phyloP scores from a whole-genome alignment of 2,329 filamentous ascomycete genomes.

The Aspergillus floridensis region DNA sequence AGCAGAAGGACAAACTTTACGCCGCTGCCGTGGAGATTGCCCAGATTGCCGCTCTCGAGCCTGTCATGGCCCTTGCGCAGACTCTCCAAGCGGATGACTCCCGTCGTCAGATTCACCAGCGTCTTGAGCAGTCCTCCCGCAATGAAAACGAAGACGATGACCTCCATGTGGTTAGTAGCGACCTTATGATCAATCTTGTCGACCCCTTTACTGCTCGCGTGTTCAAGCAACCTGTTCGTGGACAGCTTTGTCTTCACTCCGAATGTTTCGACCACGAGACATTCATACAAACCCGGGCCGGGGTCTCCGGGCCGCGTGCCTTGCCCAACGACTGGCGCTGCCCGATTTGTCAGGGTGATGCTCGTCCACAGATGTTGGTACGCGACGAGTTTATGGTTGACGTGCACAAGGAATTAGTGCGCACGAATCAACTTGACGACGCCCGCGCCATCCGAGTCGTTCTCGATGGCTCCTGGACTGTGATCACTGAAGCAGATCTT shows the following conservation, averaged over 20 bases:
- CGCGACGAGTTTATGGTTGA: slow-evolving; percentile 71
- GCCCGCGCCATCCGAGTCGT: slow-evolving; percentile 63
- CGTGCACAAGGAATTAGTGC: slow-evolving; percentile 58
- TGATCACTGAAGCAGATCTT: slow-evolving; percentile 41
- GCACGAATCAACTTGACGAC: slow-evolving; percentile 48
- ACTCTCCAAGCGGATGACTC: slow-evolving; percentile 51
- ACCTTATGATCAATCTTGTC: slow-evolving; percentile 61
- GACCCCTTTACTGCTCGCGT: slow-evolving; percentile 66
- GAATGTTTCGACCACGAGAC: slow-evolving; percentile 89
- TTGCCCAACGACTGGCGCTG: slow-evolving; percentile 69
- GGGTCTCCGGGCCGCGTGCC: slow-evolving; percentile 44
- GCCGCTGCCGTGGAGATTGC: slow-evolving; percentile 70
- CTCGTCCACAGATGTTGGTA: slow-evolving; percentile 67
- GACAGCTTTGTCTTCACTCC: slow-evolving; percentile 67
- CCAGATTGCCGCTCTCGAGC: slow-evolving; percentile 48
- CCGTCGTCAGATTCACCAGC: slow-evolving; percentile 56
- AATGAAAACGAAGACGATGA: slow-evolving; percentile 52
- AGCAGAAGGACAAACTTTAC: slow-evolving; percentile 44
- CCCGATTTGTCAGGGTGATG: slow-evolving; percentile 76
- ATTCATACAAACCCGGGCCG: slow-evolving; percentile 66
- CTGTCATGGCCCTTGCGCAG: slow-evolving; percentile 40
- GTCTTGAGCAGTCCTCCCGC: slow-evolving; percentile 41
- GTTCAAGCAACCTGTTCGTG: slow-evolving; percentile 70
- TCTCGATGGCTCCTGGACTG: slow-evolving; percentile 64
- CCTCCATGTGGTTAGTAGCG: slow-evolving; percentile 56